A percentile compares a stretch with the other conserved stretches of the same genome.
phyloP scores from a whole-genome alignment of 352 stramenopile genomes.

The Aphanomyces cochlioides region DNA sequence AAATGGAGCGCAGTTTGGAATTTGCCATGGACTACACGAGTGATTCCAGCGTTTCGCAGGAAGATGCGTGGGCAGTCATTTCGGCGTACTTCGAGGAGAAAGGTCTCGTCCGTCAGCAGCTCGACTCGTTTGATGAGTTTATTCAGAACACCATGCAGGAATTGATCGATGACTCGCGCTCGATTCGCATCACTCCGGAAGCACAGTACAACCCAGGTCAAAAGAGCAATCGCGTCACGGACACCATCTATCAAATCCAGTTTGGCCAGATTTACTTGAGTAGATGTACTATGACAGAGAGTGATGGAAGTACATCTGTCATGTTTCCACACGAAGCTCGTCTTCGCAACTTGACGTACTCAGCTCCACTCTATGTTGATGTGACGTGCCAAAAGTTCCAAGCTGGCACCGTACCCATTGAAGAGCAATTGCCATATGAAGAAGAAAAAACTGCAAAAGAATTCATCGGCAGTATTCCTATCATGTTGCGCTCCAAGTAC shows the following conservation, averaged over 20 bases:
- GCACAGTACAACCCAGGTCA: constrained; percentile 95
- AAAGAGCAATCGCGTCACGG: constrained; percentile 72
- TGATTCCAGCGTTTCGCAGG: constrained; percentile 93
- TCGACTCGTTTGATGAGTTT: constrained; percentile 99
- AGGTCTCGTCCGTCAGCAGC: constrained; percentile 98
- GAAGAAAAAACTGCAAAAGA: constrained; percentile 87
- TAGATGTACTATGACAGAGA: constrained; percentile 96
- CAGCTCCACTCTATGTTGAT: constrained; percentile 98
- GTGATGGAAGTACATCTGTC: constrained; percentile 94
- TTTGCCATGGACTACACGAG: constrained; percentile 43
- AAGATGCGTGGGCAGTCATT: constrained; percentile 99
- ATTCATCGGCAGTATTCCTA: constrained; percentile 98
- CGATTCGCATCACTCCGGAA: constrained; percentile 95
- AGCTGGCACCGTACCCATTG: constrained; percentile 45
- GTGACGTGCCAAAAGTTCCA: constrained; percentile 93
- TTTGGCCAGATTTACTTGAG: constrained; percentile 99
- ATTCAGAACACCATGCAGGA: constrained; percentile 99
- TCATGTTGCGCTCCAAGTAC: constrained; percentile 97
- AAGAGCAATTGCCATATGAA: constrained; percentile 86
- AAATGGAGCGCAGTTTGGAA: constrained; percentile 11
- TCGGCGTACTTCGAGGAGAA: constrained; percentile 99
- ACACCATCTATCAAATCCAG: constrained; percentile 93
- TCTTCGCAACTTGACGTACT: constrained; percentile 98
- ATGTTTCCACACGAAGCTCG: constrained; percentile 99
- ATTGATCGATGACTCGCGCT: constrained; percentile 96